Evolutionary conservation across 352 stramenopile species (phyloP), one percentile per base, ranked within the genome.

Genomic region (Blastocystis sp.): DNA sequence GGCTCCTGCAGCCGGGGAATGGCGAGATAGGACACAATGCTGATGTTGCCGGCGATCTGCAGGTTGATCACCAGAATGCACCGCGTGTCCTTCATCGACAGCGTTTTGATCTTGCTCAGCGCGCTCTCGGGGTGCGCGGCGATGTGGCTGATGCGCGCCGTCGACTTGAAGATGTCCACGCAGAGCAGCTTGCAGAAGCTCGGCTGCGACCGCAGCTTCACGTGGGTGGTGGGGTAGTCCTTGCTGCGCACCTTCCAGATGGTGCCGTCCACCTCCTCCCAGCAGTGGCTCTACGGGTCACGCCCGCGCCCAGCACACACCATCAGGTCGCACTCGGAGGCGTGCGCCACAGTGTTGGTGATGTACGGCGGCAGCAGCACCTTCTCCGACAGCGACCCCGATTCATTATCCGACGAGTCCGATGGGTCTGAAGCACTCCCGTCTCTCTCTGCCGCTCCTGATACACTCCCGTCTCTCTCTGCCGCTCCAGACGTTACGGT

Each of bases 171-270:
- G 3, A 88, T 17, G 45, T 88, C 78, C 4, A 88, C 61, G 43
- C 64, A 62, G 11, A 88, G 64, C 53, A 88, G 21, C 19, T 19
- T 38, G 28, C 78, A 88, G 1, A 67, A 62, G 34, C 40, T 66
- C 0, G 78, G 62, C 21, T 34, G 56, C 7, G 78, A 88, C 17
- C 19, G 64, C 5, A 38, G 19, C 43, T 88, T 88, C 53, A 78
- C 78, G n/a, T 48, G 78, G 2, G 56, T 78, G 7, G 34, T 28
- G 11, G 52, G 1, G 52, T 88, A 88, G 53, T n/a, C 52, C 2
- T 5, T 53, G 23, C 56, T 65, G 41, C 78, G 78, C 41, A 88
- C 78, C 61, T 79, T 76, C 78, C 78, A 88, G 7, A 88, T 78
- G 28, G 67, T 65, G 19, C 43, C 78, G 45, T 76, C 45, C 11